These are phyloP conservation scores for Zymoseptoria passerinii DNA, from an alignment of 2,329 filamentous ascomycete species.

Conservation along the genomic window DNA sequence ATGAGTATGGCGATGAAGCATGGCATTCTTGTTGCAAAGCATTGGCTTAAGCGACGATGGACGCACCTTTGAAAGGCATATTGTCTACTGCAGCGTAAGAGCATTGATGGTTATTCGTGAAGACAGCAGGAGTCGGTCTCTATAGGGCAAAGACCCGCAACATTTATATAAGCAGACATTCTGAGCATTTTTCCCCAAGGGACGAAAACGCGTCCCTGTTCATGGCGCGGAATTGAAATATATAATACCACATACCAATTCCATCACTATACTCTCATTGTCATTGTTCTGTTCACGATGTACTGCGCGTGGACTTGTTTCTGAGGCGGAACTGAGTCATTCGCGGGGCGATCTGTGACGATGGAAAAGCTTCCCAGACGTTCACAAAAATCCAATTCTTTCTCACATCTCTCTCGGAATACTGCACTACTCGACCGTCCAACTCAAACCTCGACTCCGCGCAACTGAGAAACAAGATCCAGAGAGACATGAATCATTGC, in stretches of 20 bases:
- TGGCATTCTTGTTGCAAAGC: conserved; percentile 3
- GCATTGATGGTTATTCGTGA: neutral
- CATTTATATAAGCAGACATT: neutral
- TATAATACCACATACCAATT: neutral
- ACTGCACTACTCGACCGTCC: neutral
- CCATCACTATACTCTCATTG: neutral
- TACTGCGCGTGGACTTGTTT: neutral
- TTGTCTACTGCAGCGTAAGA: neutral
- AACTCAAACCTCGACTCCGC: neutral
- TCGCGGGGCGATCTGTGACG: neutral
- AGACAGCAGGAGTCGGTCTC: neutral
- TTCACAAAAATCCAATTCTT: neutral
- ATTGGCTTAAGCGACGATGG: neutral
- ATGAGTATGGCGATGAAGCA: neutral
- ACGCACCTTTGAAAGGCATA: neutral
- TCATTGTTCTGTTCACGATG: neutral
- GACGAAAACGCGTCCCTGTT: neutral
- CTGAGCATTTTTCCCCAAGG: neutral
- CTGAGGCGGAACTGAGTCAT: neutral
- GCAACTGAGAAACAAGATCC: neutral
- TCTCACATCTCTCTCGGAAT: neutral
- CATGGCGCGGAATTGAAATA: neutral
- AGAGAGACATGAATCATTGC: neutral
- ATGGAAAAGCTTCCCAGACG: neutral
- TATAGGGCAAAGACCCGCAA: neutral